Evolutionary conservation across 2,329 filamentous ascomycete genomes (phyloP), one percentile per base, ranked within the genome.

Genomic region (Dactylella cylindrospora): DNA sequence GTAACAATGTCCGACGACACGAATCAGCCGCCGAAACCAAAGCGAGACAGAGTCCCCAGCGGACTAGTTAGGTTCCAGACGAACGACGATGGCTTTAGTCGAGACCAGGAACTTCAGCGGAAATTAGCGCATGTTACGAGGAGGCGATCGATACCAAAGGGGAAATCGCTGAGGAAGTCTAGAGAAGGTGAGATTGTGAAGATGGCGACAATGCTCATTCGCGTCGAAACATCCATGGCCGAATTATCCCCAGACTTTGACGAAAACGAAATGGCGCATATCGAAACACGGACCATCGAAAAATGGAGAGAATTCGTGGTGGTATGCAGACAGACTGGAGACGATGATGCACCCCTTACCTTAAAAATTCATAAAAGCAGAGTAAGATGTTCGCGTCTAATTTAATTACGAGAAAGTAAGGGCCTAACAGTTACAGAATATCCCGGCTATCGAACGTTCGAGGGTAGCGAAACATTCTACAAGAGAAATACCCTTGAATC

Each of bases 121-220:
- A 69, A 66, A 47, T 52, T 69, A 3, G 41, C 73, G 65, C 46
- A 72, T 74, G 29, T 71, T 70, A 40, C 71, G 64, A 51, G 75
- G 72, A 8, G 71, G 71, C 53, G 70, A 67, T 35, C 71, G 66
- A 36, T 64, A 41, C 60, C 62, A n/a, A 65, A 41, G 23, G 52
- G 33, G 31, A 65, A 53, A 32, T 60, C 49, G 8, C 39, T 59
- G 22, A 46, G 47, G 45, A 65, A 66, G 36, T 66, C 66, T 36
- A 73, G 75, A 46, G 78, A 82, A 66, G 83, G 83, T 3, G 78
- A 84, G 62, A 80, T 85, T 45, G 74, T 85, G 54, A 84, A 84
- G 70, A 82, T 83, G 71, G 82, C 85, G 68, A 81, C 79, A 59
- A 86, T 86, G 83, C 77, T 86, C 17, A 79, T 85, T 15, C 77